phyloP scores from a whole-genome alignment of 2,329 filamentous ascomycete genomes.

The Bipolaris victoriae region DNA sequence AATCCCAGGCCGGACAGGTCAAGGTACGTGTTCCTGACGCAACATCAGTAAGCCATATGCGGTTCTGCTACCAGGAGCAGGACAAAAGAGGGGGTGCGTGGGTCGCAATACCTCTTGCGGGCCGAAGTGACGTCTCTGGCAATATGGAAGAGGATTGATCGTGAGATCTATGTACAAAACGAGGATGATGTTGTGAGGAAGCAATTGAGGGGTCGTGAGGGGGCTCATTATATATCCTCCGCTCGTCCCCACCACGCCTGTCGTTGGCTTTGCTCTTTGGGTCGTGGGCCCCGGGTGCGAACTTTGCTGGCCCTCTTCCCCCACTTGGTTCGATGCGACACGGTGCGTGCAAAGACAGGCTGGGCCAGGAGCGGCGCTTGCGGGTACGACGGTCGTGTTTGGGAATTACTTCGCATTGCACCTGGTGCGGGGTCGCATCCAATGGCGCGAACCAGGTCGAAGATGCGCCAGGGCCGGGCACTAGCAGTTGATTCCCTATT shows the following conservation, averaged over 20 bases:
- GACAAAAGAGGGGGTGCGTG: constrained; percentile 24
- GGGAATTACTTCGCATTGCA: constrained; percentile 39
- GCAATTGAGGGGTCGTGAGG: constrained; percentile 32
- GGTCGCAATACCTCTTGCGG: constrained; percentile 36
- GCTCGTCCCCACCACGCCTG: constrained; percentile 24
- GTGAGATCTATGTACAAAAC: constrained; percentile 23
- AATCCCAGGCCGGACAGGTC: constrained; percentile 18
- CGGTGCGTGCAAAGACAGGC: constrained; percentile 23
- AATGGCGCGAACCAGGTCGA: constrained; percentile 36
- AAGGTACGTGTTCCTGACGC: constrained; percentile 37
- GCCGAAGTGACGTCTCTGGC: constrained; percentile 30
- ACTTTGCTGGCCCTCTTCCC: constrained; percentile 29
- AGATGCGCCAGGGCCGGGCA: constrained; percentile 28
- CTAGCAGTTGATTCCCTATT: constrained; percentile 24
- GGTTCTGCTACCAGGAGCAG: constrained; percentile 1
- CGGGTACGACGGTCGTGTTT: constrained; percentile 41
- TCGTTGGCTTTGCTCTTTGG: constrained; percentile 24
- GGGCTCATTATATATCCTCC: constrained; percentile 37
- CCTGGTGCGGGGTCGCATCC: constrained; percentile 46
- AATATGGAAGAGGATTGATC: constrained; percentile 6
- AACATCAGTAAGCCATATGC: constrained; percentile 33
- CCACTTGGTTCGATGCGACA: constrained; percentile 41
- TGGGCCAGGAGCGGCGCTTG: constrained; percentile 24
- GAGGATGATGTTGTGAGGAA: constrained; percentile 23
- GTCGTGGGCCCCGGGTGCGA: constrained; percentile 26